Base-by-base conservation (phyloP, 805 yeast genomes). In the Hanseniaspora hatyaiensis region DNA sequence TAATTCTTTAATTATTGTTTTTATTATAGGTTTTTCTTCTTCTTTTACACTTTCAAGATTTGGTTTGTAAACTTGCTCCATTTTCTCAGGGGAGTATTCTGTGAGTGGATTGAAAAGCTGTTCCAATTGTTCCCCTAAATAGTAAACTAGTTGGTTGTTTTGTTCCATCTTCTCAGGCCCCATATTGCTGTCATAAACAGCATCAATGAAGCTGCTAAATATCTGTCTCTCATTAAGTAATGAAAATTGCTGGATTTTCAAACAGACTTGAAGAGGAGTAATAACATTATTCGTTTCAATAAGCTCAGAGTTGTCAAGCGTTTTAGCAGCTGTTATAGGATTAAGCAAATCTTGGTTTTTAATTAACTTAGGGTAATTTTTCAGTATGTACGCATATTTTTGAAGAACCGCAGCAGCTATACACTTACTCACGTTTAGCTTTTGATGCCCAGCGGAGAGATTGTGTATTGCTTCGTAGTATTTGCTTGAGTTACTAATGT, bases 1-100 rank as follows among this genome's bases (percentile, higher is more conserved):
- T 12, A 88, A 61, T 59, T 89, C 96, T 29, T 73, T 65, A 44
- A 84, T 70, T 3, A 86, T 72, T 0, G 80, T 67, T 28, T 63
- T 66, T 1, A 78, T 62, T 12, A 74, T 63, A n/a, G 58, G 60
- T 13, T 66, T 65, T 49, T 68, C 69, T 4, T 50, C 47, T 6
- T 37, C 51, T 16, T 40, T 18, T 13, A 31, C 11, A 16, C 37
- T 8, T 2, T 50, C 41, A 1, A 57, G 59, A 2, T 94, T 94
- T 0, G 85, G 77, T 42, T 62, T 68, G 59, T 89, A 88, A 2
- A 74, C 69, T 50, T 73, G 69, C 52, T 82, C 89, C 32, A 94
- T 76, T 26, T 80, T 77, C 61, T 89, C 96, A 0, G 96, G 97
- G 0, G 94, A 83, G 60, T 89, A 89, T 62, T 88, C 96, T 4